phyloP scores from a whole-genome alignment of 164 flowering plant species.

The Brasenia schreberi region DNA sequence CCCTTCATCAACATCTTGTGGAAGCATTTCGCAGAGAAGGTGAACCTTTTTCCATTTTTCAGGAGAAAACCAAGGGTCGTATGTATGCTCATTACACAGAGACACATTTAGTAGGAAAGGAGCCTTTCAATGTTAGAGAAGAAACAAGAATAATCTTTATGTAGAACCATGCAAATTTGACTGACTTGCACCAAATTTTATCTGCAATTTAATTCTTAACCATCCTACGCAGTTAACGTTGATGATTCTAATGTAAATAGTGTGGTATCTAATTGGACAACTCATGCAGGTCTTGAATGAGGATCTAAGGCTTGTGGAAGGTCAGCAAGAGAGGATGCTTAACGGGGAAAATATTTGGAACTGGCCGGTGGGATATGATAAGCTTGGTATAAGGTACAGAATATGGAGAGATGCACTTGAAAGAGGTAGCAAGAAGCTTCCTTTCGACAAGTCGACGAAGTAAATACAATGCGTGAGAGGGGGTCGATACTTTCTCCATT shows the following conservation, averaged over 20 bases:
- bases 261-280: neutral
- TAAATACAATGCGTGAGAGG: neutral
- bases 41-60: conserved; percentile 8
- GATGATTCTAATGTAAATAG: neutral
- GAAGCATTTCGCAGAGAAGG: conserved; percentile 96
- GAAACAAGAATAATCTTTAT: too few species aligned
- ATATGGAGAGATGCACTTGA: conserved; percentile 89
- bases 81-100: too few species aligned
- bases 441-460: conserved; percentile 24
- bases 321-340: conserved; percentile 89
- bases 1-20: conserved; percentile 83
- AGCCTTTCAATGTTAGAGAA: too few species aligned
- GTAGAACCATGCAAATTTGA: too few species aligned
- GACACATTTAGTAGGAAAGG: too few species aligned
- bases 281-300: conserved; percentile 70
- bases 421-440: conserved; percentile 38
- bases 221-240: too few species aligned
- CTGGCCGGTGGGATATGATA: conserved; percentile 79
- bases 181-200: too few species aligned
- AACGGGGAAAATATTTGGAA: conserved; percentile 92
- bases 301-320: conserved; percentile 82
- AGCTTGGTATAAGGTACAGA: conserved; percentile 90
- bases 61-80: too few species aligned
- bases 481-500: neutral
- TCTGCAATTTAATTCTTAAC: too few species aligned